phyloP scores from a whole-genome alignment of 225 moss, liverwort and hornwort species.

The Thuidium tamariscinum region DNA sequence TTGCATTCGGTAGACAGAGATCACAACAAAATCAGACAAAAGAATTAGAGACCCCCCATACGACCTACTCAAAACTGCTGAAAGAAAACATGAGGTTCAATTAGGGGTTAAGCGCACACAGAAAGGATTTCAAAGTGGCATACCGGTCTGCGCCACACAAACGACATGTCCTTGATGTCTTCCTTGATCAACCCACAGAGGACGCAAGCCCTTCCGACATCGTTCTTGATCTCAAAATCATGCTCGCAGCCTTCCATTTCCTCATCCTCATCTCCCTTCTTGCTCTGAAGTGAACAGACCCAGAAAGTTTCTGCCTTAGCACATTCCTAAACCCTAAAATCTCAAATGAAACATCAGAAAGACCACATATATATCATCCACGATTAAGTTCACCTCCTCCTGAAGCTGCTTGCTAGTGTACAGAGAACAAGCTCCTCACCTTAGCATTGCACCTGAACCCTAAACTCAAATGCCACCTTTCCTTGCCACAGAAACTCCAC shows the following conservation, averaged over 20 bases:
- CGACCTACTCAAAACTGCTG: background rate
- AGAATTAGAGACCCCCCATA: background rate
- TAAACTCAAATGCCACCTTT: background rate
- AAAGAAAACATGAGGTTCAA: background rate
- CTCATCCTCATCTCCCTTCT: background rate
- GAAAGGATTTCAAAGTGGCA: background rate
- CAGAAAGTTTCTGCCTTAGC: background rate
- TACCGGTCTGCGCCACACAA: constrained; percentile 25
- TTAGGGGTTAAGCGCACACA: background rate
- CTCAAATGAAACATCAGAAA: background rate
- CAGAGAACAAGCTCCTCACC: background rate
- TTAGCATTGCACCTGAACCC: background rate
- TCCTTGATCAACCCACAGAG: constrained; percentile 40
- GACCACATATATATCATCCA: background rate
- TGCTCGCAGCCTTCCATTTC: constrained; percentile 4
- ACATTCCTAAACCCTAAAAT: background rate
- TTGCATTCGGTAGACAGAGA: background rate
- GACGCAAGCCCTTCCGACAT: constrained; percentile 34
- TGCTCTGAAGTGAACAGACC: background rate
- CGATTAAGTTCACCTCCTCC: background rate
- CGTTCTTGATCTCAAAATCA: constrained; percentile 13
- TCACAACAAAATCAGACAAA: background rate
- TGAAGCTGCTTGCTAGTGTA: background rate
- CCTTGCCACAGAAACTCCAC: background rate
- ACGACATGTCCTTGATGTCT: constrained; percentile 39